Evolutionary conservation across 2,329 filamentous ascomycete genomes (phyloP).

Genomic region (Knoxdaviesia proteae): DNA sequence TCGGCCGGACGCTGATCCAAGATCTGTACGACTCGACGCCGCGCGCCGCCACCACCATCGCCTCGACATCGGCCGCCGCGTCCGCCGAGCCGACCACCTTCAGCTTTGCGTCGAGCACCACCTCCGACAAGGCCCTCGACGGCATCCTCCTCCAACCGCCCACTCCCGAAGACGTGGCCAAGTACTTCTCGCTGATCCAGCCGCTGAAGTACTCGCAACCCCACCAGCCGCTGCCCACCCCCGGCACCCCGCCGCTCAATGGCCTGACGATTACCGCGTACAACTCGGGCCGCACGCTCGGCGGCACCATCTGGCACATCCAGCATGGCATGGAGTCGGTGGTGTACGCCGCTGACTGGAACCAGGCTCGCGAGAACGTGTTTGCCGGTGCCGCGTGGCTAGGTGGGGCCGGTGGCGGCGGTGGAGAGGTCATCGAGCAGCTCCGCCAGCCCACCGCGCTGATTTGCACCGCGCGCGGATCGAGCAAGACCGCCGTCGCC

Average conservation of each 20-base stretch:
- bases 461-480: constrained; percentile 73
- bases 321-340: constrained; percentile 93
- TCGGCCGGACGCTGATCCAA: constrained; percentile 76
- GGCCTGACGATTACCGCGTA: constrained; percentile 91
- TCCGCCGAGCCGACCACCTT: constrained; percentile 11
- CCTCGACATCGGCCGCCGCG: constrained; percentile 50
- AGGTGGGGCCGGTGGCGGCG: constrained; percentile 57
- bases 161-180: constrained; percentile 69
- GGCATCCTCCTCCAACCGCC: constrained; percentile 49
- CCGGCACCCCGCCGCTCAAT: constrained; percentile 73
- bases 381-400: constrained; percentile 87
- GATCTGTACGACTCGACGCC: constrained; percentile 84
- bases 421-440: constrained; percentile 82
- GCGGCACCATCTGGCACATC: constrained; percentile 97
- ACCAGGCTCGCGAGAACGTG: constrained; percentile 90
- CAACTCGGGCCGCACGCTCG: constrained; percentile 85
- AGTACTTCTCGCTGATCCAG: constrained; percentile 78
- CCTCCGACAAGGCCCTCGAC: constrained; percentile 20
- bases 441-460: constrained; percentile 82
- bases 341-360: constrained; percentile 96
- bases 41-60: constrained; percentile 67
- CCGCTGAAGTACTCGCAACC: constrained; percentile 94
- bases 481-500: constrained; percentile 46
- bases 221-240: constrained; percentile 69
- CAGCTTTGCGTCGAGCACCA: constrained; percentile 28